Base-by-base conservation (phyloP, 2,329 filamentous ascomycete genomes). In the Cercospora sp. region DNA sequence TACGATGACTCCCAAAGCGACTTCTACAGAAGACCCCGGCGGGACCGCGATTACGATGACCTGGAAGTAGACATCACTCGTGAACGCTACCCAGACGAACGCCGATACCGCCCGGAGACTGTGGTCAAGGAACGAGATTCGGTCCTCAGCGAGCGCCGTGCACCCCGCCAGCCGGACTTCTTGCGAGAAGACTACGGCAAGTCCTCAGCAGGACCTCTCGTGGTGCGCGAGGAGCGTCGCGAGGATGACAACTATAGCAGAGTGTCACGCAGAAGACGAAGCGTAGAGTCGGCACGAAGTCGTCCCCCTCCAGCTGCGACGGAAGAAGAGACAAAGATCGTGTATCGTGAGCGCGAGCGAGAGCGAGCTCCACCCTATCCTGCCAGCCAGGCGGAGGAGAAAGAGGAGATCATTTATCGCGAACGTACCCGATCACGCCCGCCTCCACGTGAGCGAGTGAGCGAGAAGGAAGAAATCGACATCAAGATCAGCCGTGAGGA, bases 121-220 rank as follows among this genome's bases (percentile, higher is more conserved):
- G 30, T 73, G 18, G 72, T 77, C 65, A 74, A 75, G 67, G 75
- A 76, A 74, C 71, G 76, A 58, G 76, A 76, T 42, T 75, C 76
- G 5, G 75, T 78, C 23, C 68, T 78, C 18, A 73, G 71, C 63
- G 74, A 76, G 45, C 75, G 77, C 23, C 77, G 82, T 10, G 79
- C 79, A 30, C 80, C 81, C 60, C 80, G 81, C 59, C 77, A 79
- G 65, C 83, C 83, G 62, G 83, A 84, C 72, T 84, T 85, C 74
- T 77, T 85, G 66, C 79, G 82, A 57, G 83, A 85, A 66, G 82
- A 84, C 73, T 84, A 84, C 74, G 82, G 81, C 69, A 78, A 81
- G 64, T 78, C 65, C 20, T 76, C 74, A 69, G 75, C 83, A 71
- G 77, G 84, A 73, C 73, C 81, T 70, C 64, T 84, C 77, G 77